phyloP scores from a whole-genome alignment of 2,329 filamentous ascomycete genomes.

The Capronia americana region DNA sequence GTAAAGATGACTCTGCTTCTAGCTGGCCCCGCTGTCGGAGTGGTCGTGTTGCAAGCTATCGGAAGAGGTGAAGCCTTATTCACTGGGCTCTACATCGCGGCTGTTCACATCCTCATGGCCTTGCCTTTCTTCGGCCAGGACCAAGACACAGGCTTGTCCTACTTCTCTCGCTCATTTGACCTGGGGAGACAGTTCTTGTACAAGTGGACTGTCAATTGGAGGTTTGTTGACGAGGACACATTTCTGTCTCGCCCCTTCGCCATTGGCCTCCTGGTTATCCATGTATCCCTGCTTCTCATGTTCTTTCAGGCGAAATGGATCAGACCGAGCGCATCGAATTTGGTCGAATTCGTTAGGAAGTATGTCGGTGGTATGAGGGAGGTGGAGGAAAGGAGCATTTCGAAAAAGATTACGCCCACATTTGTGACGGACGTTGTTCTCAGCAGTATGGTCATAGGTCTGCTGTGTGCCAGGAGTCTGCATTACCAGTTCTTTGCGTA shows the following conservation, averaged over 20 bases:
- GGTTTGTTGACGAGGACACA: constrained; percentile 81
- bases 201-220: constrained; percentile 99
- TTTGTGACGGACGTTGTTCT: constrained; percentile 80
- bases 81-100: constrained; percentile 72
- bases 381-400: constrained; percentile 42
- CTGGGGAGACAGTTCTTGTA: constrained; percentile 89
- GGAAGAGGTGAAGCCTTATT: constrained; percentile 71
- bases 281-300: constrained; percentile 68
- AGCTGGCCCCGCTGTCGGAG: constrained; percentile 77
- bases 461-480: constrained; percentile 84
- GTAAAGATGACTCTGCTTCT: constrained; percentile 94
- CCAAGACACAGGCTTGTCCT: constrained; percentile 57
- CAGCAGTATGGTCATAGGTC: constrained; percentile 76
- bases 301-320: constrained; percentile 77
- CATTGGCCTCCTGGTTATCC: constrained; percentile 67
- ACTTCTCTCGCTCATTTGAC: constrained; percentile 85
- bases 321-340: constrained; percentile 63
- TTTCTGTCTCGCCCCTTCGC: constrained; percentile 79
- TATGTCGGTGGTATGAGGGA: constrained; percentile 46
- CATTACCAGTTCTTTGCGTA: constrained; percentile 97
- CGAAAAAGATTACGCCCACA: constrained; percentile 66
- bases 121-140: constrained; percentile 24
- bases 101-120: constrained; percentile 70
- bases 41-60: constrained; percentile 75
- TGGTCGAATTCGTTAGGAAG: constrained; percentile 62